Evolutionary conservation across 257 asterid species (phyloP).

Genomic region (Ophiorrhiza pumila): DNA sequence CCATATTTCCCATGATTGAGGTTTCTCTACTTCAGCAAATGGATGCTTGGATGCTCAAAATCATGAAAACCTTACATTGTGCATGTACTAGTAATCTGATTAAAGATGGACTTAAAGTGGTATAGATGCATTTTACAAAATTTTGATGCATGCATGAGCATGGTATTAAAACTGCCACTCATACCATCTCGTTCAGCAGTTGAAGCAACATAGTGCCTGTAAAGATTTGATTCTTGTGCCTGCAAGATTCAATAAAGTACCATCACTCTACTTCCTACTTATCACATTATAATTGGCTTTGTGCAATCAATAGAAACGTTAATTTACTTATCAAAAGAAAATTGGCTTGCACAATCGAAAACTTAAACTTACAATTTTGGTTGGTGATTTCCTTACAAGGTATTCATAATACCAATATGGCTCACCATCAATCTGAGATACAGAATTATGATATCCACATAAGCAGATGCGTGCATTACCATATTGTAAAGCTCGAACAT

Average conservation of each 20-base stretch:
- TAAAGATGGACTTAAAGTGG: no score
- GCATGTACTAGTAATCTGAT: neutral
- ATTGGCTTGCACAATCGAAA: slow-evolving; percentile 8
- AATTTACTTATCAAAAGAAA: no score
- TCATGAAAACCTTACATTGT: neutral
- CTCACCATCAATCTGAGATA: slow-evolving; percentile 70
- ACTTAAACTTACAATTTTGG: slow-evolving; percentile 55
- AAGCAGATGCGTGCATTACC: slow-evolving; percentile 9
- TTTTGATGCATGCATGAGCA: neutral
- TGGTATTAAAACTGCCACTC: slow-evolving; percentile 13
- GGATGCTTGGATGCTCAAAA: neutral
- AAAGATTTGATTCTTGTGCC: slow-evolving; percentile 70
- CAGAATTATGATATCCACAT: slow-evolving; percentile 11
- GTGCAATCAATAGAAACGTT: no score
- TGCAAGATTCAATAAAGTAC: slow-evolving; percentile 37
- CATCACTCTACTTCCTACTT: slow-evolving; percentile 2
- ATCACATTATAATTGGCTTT: neutral
- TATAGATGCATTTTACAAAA: neutral
- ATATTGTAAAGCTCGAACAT: neutral
- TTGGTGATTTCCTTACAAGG: slow-evolving; percentile 91
- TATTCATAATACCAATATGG: slow-evolving; percentile 92
- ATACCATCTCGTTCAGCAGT: slow-evolving; percentile 94
- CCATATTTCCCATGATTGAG: neutral
- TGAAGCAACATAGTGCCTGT: slow-evolving; percentile 79
- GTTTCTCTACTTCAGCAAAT: neutral